A percentile compares a stretch with the other conserved stretches of the same genome.
Conservation (phyloP, 2,329 filamentous ascomycete species). For the Cladosporium sphaerospermum region DNA sequence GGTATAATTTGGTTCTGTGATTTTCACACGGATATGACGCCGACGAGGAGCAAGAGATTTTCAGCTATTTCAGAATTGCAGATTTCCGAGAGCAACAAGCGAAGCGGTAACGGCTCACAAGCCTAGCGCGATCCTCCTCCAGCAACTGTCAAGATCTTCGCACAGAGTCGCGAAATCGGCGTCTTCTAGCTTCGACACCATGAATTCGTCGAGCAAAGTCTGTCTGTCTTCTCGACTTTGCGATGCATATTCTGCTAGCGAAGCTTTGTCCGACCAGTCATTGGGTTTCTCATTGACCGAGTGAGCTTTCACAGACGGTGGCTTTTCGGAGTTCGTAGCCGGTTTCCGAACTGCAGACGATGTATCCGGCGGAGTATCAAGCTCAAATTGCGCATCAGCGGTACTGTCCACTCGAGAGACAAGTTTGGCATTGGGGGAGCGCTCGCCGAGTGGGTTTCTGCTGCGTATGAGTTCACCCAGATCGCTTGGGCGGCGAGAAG, state of each 20-base stretch:
- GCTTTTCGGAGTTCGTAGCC: no score
- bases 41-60: background rate
- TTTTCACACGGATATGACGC: background rate
- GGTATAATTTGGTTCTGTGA: background rate
- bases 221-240: conserved; percentile 37
- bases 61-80: no score
- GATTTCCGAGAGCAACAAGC: background rate
- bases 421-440: conserved; percentile 11
- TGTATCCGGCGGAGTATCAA: conserved; percentile 17
- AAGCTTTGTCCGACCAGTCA: conserved; percentile 21
- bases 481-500: conserved; percentile 5
- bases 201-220: conserved; percentile 43
- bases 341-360: background rate
- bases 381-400: conserved; percentile 23
- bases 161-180: conserved; percentile 46
- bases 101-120: conserved; percentile 19
- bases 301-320: no score
- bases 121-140: conserved; percentile 44
- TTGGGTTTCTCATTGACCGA: background rate
- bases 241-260: conserved; percentile 30
- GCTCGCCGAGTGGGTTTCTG: conserved; percentile 11
- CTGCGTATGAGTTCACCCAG: conserved; percentile 17
- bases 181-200: conserved; percentile 45
- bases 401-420: conserved; percentile 20
- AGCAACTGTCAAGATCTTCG: conserved; percentile 45